These are phyloP conservation scores for Trametes gibbosa DNA, from an alignment of 768 basidiomycete species.

Conservation along the genomic window DNA sequence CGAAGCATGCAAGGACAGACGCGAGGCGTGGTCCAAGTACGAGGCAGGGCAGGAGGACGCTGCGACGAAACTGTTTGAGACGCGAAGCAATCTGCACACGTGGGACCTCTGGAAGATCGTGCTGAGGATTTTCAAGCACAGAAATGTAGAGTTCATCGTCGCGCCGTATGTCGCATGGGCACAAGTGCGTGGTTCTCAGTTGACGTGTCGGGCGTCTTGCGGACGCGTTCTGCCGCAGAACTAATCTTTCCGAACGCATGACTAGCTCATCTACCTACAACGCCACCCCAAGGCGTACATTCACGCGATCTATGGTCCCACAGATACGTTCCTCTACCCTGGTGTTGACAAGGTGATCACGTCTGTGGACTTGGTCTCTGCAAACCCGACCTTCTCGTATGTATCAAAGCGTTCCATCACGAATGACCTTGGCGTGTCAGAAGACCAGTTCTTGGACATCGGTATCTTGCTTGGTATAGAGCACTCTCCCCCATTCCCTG, in stretches of 20 bases:
- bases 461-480: conserved; percentile 91
- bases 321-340: conserved; percentile 87
- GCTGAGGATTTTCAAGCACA: conserved; percentile 86
- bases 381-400: conserved; percentile 75
- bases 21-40: conserved; percentile 91
- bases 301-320: conserved; percentile 89
- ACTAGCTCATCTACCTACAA: conserved; percentile 90
- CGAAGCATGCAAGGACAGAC: conserved; percentile 72
- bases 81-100: conserved; percentile 63
- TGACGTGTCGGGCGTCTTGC: conserved; percentile 5
- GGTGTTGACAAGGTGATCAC: conserved; percentile 88
- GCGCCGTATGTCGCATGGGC: conserved; percentile 96
- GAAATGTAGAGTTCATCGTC: conserved; percentile 93
- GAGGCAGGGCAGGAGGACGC: conserved; percentile 90
- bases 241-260: conserved; percentile 5
- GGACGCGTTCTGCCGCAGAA: not conserved
- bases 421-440: conserved; percentile 57
- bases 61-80: conserved; percentile 82
- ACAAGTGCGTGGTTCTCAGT: conserved; percentile 60
- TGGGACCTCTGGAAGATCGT: conserved; percentile 97
- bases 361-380: conserved; percentile 70
- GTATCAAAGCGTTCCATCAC: conserved; percentile 79
- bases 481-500: conserved; percentile 75
- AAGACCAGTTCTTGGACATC: conserved; percentile 95
- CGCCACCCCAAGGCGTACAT: conserved; percentile 92